Conservation (phyloP, 345 rosid genomes). For the Heritiera littoralis region DNA sequence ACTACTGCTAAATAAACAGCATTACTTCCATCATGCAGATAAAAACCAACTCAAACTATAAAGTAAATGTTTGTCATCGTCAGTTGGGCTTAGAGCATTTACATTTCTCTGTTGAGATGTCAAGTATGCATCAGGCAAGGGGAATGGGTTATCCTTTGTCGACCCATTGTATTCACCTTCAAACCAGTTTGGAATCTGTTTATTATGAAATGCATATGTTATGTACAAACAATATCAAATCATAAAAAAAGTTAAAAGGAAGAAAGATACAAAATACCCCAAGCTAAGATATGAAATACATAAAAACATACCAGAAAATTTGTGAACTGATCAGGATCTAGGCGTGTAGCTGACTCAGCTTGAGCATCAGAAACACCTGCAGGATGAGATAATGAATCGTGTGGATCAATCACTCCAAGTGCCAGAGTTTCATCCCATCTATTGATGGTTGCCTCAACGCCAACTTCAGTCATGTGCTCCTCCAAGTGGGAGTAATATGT, state of each 20-base stretch:
- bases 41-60: conserved; percentile 16
- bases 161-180: conserved; percentile 66
- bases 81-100: conserved; percentile 18
- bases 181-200: conserved; percentile 94
- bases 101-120: conserved; percentile 85
- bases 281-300: neutral
- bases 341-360: conserved; percentile 74
- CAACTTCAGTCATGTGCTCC: conserved; percentile 88
- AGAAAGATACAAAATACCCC: neutral
- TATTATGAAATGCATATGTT: conserved; percentile 18
- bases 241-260: neutral
- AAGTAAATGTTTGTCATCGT: conserved; percentile 8
- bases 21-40: conserved; percentile 9
- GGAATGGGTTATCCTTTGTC: conserved; percentile 86
- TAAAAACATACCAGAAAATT: conserved; percentile 72
- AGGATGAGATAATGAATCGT: conserved; percentile 94
- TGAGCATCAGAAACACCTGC: conserved; percentile 96
- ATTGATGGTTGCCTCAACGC: conserved; percentile 75
- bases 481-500: conserved; percentile 85
- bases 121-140: conserved; percentile 70
- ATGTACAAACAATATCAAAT: conserved; percentile 10
- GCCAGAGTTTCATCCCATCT: conserved; percentile 90
- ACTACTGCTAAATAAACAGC: neutral
- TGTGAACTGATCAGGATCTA: conserved; percentile 92
- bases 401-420: conserved; percentile 89